Evolutionary conservation across 1,284 basidiomycete species (phyloP).

Genomic region (Ceraceosorus guamensis): DNA sequence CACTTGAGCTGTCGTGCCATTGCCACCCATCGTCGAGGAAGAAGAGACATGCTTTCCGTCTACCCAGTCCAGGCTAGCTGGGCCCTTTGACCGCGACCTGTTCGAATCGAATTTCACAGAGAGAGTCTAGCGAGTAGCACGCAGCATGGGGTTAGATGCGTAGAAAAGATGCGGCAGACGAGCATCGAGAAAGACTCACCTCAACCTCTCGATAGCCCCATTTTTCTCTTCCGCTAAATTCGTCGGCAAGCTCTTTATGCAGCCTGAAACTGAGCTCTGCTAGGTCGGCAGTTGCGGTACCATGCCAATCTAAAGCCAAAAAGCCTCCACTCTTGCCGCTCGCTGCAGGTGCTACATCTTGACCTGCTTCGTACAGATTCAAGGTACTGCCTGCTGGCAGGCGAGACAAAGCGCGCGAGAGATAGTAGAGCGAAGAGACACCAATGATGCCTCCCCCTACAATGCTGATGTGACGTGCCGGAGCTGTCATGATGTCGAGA

Average conservation of each 20-base stretch:
- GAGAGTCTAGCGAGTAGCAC: slow-evolving; percentile 11
- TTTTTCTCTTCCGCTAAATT: slow-evolving; percentile 60
- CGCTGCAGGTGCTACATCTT: slow-evolving; percentile 57
- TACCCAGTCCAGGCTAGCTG: slow-evolving; percentile 36
- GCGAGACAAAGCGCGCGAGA: slow-evolving; percentile 49
- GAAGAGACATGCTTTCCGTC: slow-evolving; percentile 38
- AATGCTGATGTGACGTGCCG: slow-evolving; percentile 30
- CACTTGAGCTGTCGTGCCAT: slow-evolving; percentile 64
- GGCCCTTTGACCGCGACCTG: slow-evolving; percentile 1
- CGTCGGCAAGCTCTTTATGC: slow-evolving; percentile 68
- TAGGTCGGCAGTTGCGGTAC: slow-evolving; percentile 52
- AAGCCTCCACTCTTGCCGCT: slow-evolving; percentile 87
- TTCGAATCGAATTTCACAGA: slow-evolving; percentile 5
- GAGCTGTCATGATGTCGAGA: neutral
- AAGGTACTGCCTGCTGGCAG: neutral
- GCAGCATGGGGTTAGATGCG: too few relatives aligned
- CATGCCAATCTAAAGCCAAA: slow-evolving; percentile 72
- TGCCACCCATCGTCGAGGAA: slow-evolving; percentile 47
- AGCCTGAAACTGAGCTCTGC: slow-evolving; percentile 70
- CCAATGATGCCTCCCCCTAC: slow-evolving; percentile 66
- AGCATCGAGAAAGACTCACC: slow-evolving; percentile 34
- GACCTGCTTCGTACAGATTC: slow-evolving; percentile 66
- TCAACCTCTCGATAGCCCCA: slow-evolving; percentile 77
- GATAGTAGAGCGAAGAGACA: slow-evolving; percentile 72
- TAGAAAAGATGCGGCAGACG: neutral